These are phyloP conservation scores for Lycium barbarum DNA, from an alignment of 257 asterid genomes.

Conservation along the genomic window DNA sequence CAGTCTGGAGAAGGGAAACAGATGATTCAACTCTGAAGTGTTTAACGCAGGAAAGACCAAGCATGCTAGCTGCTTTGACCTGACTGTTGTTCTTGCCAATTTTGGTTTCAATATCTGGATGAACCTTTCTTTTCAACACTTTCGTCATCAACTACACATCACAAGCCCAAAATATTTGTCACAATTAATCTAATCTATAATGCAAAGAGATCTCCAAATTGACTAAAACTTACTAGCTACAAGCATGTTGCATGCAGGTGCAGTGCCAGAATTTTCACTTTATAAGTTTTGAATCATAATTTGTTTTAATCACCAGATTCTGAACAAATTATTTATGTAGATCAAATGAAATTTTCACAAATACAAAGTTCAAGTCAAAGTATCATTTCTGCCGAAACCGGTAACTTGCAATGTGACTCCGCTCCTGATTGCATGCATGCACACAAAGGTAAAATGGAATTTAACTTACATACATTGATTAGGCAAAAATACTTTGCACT, in stretches of 20 bases:
- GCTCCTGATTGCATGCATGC: not conserved
- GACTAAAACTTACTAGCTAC: not conserved
- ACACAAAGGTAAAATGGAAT: not conserved
- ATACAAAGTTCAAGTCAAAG: not conserved
- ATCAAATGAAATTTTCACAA: not conserved
- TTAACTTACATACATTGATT: not conserved
- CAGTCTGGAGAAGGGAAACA: constrained; percentile 49
- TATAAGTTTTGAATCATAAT: not conserved
- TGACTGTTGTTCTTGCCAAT: constrained; percentile 7
- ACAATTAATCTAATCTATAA: not conserved
- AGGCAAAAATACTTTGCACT: not conserved
- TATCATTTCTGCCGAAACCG: too few species aligned
- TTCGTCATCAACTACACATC: constrained; percentile 56
- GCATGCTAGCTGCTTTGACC: constrained; percentile 31
- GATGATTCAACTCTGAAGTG: constrained; percentile 37
- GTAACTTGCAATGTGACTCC: not conserved
- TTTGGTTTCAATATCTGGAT: constrained; percentile 58
- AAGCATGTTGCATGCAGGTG: too few species aligned
- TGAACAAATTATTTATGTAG: not conserved
- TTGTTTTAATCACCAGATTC: not conserved
- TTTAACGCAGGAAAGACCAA: constrained; percentile 25
- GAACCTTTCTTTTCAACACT: constrained; percentile 75
- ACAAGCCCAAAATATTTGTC: not conserved
- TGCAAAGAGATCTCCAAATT: not conserved
- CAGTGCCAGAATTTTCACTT: not conserved